phyloP scores from a whole-genome alignment of 371 early-diverging fungal genomes.

The Haplosporangium sp. region DNA sequence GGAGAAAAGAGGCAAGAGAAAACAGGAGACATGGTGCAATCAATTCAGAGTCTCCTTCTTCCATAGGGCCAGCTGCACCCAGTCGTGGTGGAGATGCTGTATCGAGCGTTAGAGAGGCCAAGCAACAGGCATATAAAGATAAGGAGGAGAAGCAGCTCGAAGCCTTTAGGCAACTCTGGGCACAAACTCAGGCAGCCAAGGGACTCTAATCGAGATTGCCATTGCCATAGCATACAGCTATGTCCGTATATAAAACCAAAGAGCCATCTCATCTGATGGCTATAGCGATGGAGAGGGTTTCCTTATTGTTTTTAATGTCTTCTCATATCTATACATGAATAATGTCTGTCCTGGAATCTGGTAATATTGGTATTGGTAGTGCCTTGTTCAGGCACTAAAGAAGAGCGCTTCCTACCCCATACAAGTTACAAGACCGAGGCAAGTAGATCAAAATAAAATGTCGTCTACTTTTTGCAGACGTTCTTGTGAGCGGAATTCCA shows the following conservation, averaged over 20 bases:
- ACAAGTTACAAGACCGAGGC: neutral
- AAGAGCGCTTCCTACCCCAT: conserved; percentile 6
- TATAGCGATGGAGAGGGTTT: too few species aligned
- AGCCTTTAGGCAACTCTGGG: conserved; percentile 56
- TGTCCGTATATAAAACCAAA: neutral
- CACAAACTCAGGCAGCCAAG: conserved; percentile 46
- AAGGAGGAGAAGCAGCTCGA: conserved; percentile 61
- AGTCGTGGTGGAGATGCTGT: conserved; percentile 5
- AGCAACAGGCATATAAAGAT: conserved; percentile 55
- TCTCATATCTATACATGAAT: conserved; percentile 3
- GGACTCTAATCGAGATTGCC: conserved; percentile 9
- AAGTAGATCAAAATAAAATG: neutral
- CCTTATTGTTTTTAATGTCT: neutral
- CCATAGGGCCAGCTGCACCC: conserved; percentile 1
- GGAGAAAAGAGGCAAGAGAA: conserved; percentile 61
- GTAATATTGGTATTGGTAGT: too few species aligned
- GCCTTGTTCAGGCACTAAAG: neutral
- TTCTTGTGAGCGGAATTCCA: conserved; percentile 65
- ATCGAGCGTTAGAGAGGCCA: conserved; percentile 20
- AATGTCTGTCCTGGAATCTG: neutral
- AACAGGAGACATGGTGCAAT: conserved; percentile 46
- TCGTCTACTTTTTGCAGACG: conserved; percentile 59
- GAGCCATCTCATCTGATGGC: too few species aligned
- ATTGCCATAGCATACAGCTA: neutral
- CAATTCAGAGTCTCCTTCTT: neutral